Evolutionary conservation across 2,329 filamentous ascomycete species (phyloP).

Genomic region (Plenodomus lindquistii): DNA sequence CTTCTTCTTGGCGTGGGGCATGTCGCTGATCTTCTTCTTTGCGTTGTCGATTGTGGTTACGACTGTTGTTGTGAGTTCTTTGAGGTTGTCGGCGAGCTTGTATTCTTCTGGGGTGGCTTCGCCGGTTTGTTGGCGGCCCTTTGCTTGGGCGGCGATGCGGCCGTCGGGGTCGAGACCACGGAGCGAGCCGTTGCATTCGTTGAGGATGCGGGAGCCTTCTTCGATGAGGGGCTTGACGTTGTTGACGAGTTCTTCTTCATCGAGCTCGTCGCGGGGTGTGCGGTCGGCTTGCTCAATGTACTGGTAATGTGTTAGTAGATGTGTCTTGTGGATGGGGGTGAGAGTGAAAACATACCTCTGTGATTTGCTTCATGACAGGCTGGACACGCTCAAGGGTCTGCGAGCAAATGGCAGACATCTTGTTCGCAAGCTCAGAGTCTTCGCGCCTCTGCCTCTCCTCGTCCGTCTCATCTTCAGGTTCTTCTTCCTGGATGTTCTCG

Average conservation of each 20-base stretch:
- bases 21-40: constrained; percentile 85
- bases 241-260: constrained; percentile 86
- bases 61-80: constrained; percentile 81
- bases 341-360: constrained; percentile 59
- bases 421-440: constrained; percentile 75
- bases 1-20: constrained; percentile 94
- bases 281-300: constrained; percentile 79
- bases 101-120: constrained; percentile 85
- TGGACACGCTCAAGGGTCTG: constrained; percentile 82
- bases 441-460: constrained; percentile 54
- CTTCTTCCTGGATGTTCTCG: constrained; percentile 60
- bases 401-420: constrained; percentile 73
- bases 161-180: constrained; percentile 89
- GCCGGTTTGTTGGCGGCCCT: constrained; percentile 73
- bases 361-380: constrained; percentile 85
- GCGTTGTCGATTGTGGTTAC: constrained; percentile 83
- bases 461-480: constrained; percentile 57
- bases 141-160: constrained; percentile 80
- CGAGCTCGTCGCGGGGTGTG: constrained; percentile 81
- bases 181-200: constrained; percentile 84
- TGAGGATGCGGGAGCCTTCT: constrained; percentile 78
- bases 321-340: background rate
- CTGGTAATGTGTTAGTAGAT: constrained; percentile 50
- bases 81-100: constrained; percentile 79
- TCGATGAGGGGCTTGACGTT: constrained; percentile 88